A percentile compares a stretch with the other conserved stretches of the same genome.
Evolutionary conservation across 441 rosid genomes (phyloP).

Genomic region (Adansonia madagascariensis): DNA sequence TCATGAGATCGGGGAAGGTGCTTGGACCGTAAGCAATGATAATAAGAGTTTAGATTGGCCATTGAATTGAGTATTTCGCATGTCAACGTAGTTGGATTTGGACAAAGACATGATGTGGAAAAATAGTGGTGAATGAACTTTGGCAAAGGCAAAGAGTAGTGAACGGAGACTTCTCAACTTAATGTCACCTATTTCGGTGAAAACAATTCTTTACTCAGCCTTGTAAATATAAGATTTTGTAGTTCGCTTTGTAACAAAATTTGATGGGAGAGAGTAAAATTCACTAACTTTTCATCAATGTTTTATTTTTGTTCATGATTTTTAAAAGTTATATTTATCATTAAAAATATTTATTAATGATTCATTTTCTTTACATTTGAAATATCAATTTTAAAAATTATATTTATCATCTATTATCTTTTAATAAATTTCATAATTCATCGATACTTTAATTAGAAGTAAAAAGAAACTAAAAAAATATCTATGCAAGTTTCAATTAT

Average conservation of each 20-base stretch:
- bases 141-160: too few relatives aligned
- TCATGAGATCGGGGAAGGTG: slow-evolving; percentile 69
- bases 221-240: slow-evolving; percentile 12
- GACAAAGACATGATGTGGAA: not conserved
- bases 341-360: too few relatives aligned
- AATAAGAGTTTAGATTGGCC: slow-evolving; percentile 58
- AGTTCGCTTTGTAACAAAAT: slow-evolving; percentile 12
- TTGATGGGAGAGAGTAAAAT: not conserved
- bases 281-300: too few relatives aligned
- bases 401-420: too few relatives aligned
- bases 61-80: slow-evolving; percentile 13
- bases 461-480: too few relatives aligned
- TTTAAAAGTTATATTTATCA: too few relatives aligned
- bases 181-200: not conserved
- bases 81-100: not conserved
- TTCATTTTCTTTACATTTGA: too few relatives aligned
- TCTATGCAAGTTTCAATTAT: too few relatives aligned
- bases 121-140: not conserved
- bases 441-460: too few relatives aligned
- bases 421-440: too few relatives aligned
- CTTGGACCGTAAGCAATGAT: slow-evolving; percentile 60
- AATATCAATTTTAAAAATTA: too few relatives aligned
- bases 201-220: not conserved
- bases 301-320: too few relatives aligned
- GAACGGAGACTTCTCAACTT: not conserved